phyloP scores from a whole-genome alignment of 768 basidiomycete genomes.

The Termitomyces sp. region DNA sequence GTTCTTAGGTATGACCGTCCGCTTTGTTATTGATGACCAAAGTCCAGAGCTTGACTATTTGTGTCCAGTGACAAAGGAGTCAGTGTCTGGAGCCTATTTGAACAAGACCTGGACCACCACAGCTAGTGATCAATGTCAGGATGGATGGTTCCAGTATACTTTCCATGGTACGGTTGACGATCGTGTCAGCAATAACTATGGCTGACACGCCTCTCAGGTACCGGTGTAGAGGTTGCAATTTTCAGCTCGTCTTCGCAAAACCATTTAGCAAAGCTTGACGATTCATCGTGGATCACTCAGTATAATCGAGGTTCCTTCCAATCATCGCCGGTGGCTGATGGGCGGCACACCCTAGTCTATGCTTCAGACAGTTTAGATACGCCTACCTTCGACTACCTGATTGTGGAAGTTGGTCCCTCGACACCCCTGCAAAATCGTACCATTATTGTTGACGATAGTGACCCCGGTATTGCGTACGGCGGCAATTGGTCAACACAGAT shows the following conservation, averaged over 20 bases:
- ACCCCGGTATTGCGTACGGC: constrained; percentile 24
- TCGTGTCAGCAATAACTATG: neutral
- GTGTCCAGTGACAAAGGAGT: constrained; percentile 30
- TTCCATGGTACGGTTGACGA: constrained; percentile 29
- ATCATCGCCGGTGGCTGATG: constrained; percentile 30
- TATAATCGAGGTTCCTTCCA: constrained; percentile 27
- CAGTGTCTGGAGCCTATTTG: constrained; percentile 31
- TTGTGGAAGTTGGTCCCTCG: constrained; percentile 32
- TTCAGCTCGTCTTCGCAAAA: constrained; percentile 21
- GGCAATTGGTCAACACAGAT: constrained; percentile 31
- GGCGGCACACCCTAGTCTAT: constrained; percentile 34
- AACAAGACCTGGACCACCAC: constrained; percentile 38
- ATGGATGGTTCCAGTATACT: constrained; percentile 37
- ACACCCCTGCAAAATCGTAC: constrained; percentile 31
- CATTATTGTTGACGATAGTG: constrained; percentile 35
- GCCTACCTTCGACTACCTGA: constrained; percentile 38
- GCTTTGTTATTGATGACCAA: constrained; percentile 38
- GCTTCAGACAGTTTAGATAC: constrained; percentile 20
- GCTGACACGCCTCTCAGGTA: constrained; percentile 17
- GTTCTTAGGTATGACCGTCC: constrained; percentile 11
- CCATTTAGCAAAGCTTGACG: constrained; percentile 35
- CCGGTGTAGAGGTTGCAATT: constrained; percentile 26
- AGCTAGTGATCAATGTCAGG: constrained; percentile 23
- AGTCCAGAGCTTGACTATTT: constrained; percentile 31
- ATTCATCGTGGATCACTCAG: constrained; percentile 26